Evolutionary conservation across 2,329 filamentous ascomycete genomes (phyloP).

Genomic region (Colletotrichum lupini): DNA sequence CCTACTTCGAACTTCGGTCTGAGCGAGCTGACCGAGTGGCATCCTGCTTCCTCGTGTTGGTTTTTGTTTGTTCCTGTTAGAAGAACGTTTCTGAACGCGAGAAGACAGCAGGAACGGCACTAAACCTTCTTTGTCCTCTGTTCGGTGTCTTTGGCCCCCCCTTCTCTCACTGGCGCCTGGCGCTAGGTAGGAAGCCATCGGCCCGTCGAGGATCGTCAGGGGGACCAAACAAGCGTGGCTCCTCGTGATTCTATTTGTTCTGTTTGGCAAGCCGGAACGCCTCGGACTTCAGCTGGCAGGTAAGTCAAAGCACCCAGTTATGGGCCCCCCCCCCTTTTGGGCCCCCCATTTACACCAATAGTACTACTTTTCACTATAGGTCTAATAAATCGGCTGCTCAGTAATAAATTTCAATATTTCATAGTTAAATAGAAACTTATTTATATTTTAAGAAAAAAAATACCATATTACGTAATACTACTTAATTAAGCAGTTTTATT

Average conservation of each 20-base stretch:
- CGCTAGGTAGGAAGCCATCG: background rate
- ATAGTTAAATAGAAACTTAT: too few species aligned
- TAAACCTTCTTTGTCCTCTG: conserved; percentile 10
- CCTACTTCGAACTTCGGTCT: background rate
- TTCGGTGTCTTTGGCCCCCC: conserved; percentile 15
- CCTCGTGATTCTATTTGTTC: background rate
- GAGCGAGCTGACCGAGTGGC: background rate
- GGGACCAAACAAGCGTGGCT: background rate
- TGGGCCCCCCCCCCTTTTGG: too few species aligned
- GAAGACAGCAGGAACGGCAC: background rate
- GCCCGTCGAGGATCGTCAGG: conserved; percentile 1
- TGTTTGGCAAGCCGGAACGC: background rate
- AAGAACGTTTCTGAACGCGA: background rate
- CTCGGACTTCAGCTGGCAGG: background rate
- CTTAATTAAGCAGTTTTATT: too few species aligned
- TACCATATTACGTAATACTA: too few species aligned
- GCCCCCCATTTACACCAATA: too few species aligned
- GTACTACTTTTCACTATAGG: too few species aligned
- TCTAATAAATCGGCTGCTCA: too few species aligned
- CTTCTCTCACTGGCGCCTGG: background rate
- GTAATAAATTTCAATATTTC: too few species aligned
- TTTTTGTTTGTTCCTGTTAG: too few species aligned
- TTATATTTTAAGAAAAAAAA: too few species aligned
- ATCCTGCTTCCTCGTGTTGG: background rate
- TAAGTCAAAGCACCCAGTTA: too few species aligned